phyloP scores from a whole-genome alignment of 2,329 filamentous ascomycete species.

The Penicillium sp. region DNA sequence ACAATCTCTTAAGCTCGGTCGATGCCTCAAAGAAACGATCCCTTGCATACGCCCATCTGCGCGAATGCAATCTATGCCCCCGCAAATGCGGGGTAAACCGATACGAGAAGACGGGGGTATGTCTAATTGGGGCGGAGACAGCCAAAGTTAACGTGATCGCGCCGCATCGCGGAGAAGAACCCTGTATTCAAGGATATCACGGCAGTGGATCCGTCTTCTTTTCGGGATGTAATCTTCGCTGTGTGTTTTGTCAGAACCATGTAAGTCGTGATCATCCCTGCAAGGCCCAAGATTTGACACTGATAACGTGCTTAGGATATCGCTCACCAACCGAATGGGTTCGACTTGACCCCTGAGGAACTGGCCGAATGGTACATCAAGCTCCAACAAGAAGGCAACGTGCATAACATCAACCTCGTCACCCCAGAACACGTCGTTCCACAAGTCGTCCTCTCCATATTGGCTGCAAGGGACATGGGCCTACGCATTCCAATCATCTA shows the following conservation, averaged over 20 bases:
- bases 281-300: not conserved
- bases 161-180: slow-evolving; percentile 83
- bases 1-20: slow-evolving; percentile 67
- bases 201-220: slow-evolving; percentile 83
- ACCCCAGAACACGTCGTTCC: slow-evolving; percentile 87
- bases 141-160: slow-evolving; percentile 83
- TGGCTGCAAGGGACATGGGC: slow-evolving; percentile 71
- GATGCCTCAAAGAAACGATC: slow-evolving; percentile 75
- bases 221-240: slow-evolving; percentile 73
- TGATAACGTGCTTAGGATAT: slow-evolving; percentile 60
- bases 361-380: slow-evolving; percentile 83
- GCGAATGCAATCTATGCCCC: slow-evolving; percentile 81
- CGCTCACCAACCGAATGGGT: slow-evolving; percentile 77
- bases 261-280: slow-evolving; percentile 23
- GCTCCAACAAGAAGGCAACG: slow-evolving; percentile 74
- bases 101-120: slow-evolving; percentile 77
- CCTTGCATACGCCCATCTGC: slow-evolving; percentile 72
- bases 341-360: slow-evolving; percentile 76
- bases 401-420: slow-evolving; percentile 89
- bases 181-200: slow-evolving; percentile 80
- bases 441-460: slow-evolving; percentile 75
- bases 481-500: slow-evolving; percentile 76
- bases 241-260: slow-evolving; percentile 77
- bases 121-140: slow-evolving; percentile 71
- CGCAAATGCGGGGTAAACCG: slow-evolving; percentile 77